Conservation (phyloP, 805 yeast species). For the Saccharomycopsis microspora region DNA sequence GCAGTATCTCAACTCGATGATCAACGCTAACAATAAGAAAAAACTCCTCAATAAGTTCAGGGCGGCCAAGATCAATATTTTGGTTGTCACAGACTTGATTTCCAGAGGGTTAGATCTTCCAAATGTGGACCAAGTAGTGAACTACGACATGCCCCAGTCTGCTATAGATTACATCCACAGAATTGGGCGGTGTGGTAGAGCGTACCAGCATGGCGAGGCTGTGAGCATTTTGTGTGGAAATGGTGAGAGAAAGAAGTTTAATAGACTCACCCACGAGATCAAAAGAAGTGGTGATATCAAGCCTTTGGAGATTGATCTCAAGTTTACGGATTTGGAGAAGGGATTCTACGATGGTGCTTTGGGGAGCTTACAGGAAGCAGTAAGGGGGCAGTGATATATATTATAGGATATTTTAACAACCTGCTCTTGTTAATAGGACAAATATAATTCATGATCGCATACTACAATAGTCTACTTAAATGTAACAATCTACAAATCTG, state of each 20-base stretch:
- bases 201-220: conserved; percentile 68
- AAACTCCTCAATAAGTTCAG: conserved; percentile 52
- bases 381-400: conserved; percentile 14
- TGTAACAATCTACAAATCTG: too few species aligned
- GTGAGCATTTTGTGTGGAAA: conserved; percentile 63
- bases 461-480: too few species aligned
- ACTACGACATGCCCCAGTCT: conserved; percentile 84
- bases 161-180: conserved; percentile 91
- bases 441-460: background rate
- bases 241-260: conserved; percentile 64
- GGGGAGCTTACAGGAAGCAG: conserved; percentile 32
- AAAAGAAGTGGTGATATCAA: conserved; percentile 32
- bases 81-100: conserved; percentile 80
- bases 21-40: conserved; percentile 39
- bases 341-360: conserved; percentile 33
- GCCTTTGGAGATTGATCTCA: conserved; percentile 2
- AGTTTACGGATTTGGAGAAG: conserved; percentile 27
- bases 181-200: conserved; percentile 96
- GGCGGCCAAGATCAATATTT: conserved; percentile 37
- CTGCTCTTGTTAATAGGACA: background rate
- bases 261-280: conserved; percentile 37
- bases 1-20: conserved; percentile 47
- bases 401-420: background rate
- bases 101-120: conserved; percentile 90
- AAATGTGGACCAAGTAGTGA: conserved; percentile 62